phyloP scores from a whole-genome alignment of 192 early-diverging fungal genomes.

The Backusella luteola region DNA sequence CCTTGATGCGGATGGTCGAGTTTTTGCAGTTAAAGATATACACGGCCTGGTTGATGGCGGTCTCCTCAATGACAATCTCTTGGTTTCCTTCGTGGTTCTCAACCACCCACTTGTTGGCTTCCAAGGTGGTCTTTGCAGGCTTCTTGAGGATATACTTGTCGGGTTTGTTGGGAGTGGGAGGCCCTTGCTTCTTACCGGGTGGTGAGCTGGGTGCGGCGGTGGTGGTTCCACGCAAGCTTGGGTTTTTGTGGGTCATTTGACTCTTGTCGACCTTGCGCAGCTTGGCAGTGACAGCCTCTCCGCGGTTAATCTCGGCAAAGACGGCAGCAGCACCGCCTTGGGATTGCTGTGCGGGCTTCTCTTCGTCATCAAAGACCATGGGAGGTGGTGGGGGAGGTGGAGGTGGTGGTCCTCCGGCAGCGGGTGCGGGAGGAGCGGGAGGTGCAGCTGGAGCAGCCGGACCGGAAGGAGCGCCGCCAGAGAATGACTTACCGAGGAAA shows the following conservation, averaged over 20 bases:
- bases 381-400: slow-evolving; percentile 59
- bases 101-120: slow-evolving; percentile 93
- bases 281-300: slow-evolving; percentile 67
- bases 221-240: slow-evolving; percentile 64
- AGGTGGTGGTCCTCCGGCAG: slow-evolving; percentile 49
- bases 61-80: slow-evolving; percentile 76
- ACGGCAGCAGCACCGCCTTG: slow-evolving; percentile 56
- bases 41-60: slow-evolving; percentile 83
- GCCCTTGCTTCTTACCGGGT: slow-evolving; percentile 41
- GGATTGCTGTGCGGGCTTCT: slow-evolving; percentile 16
- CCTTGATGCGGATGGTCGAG: slow-evolving; percentile 86
- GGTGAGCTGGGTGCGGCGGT: slow-evolving; percentile 42
- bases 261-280: slow-evolving; percentile 91
- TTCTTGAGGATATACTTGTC: slow-evolving; percentile 60
- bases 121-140: slow-evolving; percentile 76
- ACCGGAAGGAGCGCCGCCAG: slow-evolving; percentile 27
- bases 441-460: slow-evolving; percentile 33
- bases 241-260: slow-evolving; percentile 99
- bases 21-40: slow-evolving; percentile 95
- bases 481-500: slow-evolving; percentile 33
- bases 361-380: slow-evolving; percentile 22
- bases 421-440: slow-evolving; percentile 40
- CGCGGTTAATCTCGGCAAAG: slow-evolving; percentile 87
- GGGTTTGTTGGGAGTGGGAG: slow-evolving; percentile 55
- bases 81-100: slow-evolving; percentile 81